Evolutionary conservation across 2,329 filamentous ascomycete species (phyloP), one percentile per base, ranked within the genome.

Genomic region (Scedosporium aurantiacum): DNA sequence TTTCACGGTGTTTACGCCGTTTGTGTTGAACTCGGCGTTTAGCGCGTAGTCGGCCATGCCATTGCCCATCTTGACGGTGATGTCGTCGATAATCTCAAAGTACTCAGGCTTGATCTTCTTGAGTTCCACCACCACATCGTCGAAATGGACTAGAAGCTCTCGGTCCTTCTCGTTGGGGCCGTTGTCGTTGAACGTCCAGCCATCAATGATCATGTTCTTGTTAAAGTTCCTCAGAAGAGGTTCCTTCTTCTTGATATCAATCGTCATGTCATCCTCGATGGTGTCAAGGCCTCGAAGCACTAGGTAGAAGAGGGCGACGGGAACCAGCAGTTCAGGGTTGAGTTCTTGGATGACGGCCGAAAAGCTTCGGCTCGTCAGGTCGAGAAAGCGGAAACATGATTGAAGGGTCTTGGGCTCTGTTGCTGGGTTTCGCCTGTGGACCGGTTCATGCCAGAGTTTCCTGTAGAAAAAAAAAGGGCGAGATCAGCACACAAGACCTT

Each of bases 241-340:
- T 70, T 95, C 89, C 78, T 99, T 99, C 70, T 82, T 86, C 65
- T 83, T 81, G 45, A 93, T 77, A 2, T 88, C 79, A 63, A 99
- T 87, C 4, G 91, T 96, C 86, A 97, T 97, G 75, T 99, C 94
- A 79, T 99, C 94, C 76, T 99, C 94, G 63, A 99, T 90, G n/a
- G 94, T 99, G 74, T 99, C 94, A 58, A 99, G 83, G 56, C 90
- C 94, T 64, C 94, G 90, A 61, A 99, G 82, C 60, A 91, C 84
- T 28, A 99, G 84, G 78, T 99, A 99, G 81, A 99, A 99, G 8
- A 97, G 79, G 61, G 87, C 86, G 55, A 97, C 82, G 25, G 94
- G 91, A 47, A 97, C 84, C 41, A 97, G 84, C 37, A 99, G 85
- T 76, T 99, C 93, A 1, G 91, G 91, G 71, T 97, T 92, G 52